Base-by-base conservation (phyloP, 75 land plant species). In the Pinus tabuliformis region DNA sequence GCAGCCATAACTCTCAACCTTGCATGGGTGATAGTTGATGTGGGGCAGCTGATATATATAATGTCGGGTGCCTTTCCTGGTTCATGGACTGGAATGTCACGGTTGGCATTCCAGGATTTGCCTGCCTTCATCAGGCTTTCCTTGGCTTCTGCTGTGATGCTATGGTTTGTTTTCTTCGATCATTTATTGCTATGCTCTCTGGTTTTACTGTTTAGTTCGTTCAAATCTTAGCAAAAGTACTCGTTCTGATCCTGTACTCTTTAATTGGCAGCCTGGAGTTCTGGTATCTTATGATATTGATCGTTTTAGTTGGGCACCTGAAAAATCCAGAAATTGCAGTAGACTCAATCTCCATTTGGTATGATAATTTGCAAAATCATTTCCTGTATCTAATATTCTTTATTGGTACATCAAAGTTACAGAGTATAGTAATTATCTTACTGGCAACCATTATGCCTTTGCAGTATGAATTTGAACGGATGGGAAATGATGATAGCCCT, bases 341-440 rank as follows among this genome's bases (percentile, higher is more conserved):
- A 18, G 91, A 89, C 72, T 86, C 92, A 17, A 75, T 93, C 16
- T 87, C 98, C 8, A 89, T 95, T 20, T 93, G 95, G 96, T 93
- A 84, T 60, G 11, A 18, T 18, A 42, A 70, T 8, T 54, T 45
- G 42, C 18, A 52, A 65, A 22, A 65, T 60, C 21, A 60, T 6
- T 5, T 60, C 5, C 7, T 70, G 15, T 17, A 30, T 24, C n/a
- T 60, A 21, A 4, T 60, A 20, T 70, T 9, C 72, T 70, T 70
- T 7, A n/a, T 62, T 62, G 8, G 3, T 37, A 22, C 24, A n/a
- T 62, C 63, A 7, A 22, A 16, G 16, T 6, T 61, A 22, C 63
- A 62, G 21, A n/a, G 9, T n/a, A n/a, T 5, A 60, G 5, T 60
- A 18, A 1, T 60, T 18, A 20, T 60, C 21, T 60, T 60, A 18